Evolutionary conservation across 257 asterid genomes (phyloP).

Genomic region (Capsicum chinense): DNA sequence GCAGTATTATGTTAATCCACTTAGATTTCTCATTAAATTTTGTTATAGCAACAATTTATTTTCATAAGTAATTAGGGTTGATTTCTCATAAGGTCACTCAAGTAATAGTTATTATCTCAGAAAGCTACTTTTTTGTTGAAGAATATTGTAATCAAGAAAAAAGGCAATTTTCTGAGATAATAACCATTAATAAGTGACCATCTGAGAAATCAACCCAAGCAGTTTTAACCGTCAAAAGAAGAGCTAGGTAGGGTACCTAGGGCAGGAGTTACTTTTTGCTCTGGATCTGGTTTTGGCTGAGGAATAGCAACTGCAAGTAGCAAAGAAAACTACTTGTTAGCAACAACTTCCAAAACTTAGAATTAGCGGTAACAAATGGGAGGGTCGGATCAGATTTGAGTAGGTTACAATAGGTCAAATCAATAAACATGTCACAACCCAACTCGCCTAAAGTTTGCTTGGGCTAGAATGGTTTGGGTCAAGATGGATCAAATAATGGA

Average conservation of each 20-base stretch:
- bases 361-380: neutral
- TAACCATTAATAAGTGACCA: too few relatives aligned
- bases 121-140: too few relatives aligned
- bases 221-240: neutral
- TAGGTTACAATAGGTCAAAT: neutral
- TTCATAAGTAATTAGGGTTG: too few relatives aligned
- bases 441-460: neutral
- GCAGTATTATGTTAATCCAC: constrained; percentile 40
- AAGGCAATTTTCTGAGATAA: too few relatives aligned
- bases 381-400: neutral
- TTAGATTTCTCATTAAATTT: neutral
- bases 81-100: too few relatives aligned
- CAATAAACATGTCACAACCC: neutral
- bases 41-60: neutral
- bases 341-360: neutral
- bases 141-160: too few relatives aligned
- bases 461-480: neutral
- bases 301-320: neutral
- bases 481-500: neutral
- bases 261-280: constrained; percentile 46
- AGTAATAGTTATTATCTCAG: too few relatives aligned
- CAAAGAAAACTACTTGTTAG: constrained; percentile 49
- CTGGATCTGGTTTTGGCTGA: constrained; percentile 46
- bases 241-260: constrained; percentile 55
- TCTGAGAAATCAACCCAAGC: neutral